A percentile compares a stretch with the other conserved stretches of the same genome.
These are phyloP conservation scores for Rhypophila decipiens DNA, from an alignment of 495 filamentous ascomycete genomes.

Conservation along the genomic window DNA sequence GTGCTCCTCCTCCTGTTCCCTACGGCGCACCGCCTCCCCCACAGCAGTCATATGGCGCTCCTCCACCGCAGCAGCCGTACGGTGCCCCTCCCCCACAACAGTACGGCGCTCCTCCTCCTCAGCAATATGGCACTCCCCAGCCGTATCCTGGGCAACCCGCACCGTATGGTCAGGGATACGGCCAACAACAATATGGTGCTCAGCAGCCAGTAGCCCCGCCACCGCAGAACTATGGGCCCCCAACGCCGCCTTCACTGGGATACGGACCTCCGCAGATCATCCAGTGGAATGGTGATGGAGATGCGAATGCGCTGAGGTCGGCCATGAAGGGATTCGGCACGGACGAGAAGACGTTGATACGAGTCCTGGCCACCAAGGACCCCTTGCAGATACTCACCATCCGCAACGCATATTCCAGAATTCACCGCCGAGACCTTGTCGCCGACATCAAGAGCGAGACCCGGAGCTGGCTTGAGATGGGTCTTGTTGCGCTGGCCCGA, in stretches of 20 bases:
- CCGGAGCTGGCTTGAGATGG: constrained; percentile 61
- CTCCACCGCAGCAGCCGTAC: not conserved
- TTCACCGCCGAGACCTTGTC: constrained; percentile 59
- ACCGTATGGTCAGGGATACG: not conserved
- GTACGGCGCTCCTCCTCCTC: not conserved
- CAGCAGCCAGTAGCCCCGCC: constrained; percentile 21
- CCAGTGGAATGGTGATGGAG: constrained; percentile 53
- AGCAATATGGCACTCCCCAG: not conserved
- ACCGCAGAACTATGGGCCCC: constrained; percentile 34
- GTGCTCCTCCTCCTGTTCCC: not conserved
- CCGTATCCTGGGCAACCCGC: constrained; percentile 4
- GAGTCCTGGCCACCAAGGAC: constrained; percentile 58
- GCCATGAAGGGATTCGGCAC: constrained; percentile 94
- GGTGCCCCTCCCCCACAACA: not conserved
- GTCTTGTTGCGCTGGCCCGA: constrained; percentile 62
- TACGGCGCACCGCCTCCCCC: not conserved
- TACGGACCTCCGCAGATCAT: constrained; percentile 58
- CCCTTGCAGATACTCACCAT: constrained; percentile 67
- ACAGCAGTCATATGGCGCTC: constrained; percentile 1
- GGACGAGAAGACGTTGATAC: constrained; percentile 68
- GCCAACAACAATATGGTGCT: constrained; percentile 22
- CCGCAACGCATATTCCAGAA: constrained; percentile 55
- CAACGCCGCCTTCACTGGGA: constrained; percentile 53
- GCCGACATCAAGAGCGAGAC: constrained; percentile 73
- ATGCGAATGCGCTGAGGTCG: constrained; percentile 64